These are phyloP conservation scores for Colletotrichum tamarilloi DNA, from an alignment of 2,329 filamentous ascomycete species.

Conservation along the genomic window DNA sequence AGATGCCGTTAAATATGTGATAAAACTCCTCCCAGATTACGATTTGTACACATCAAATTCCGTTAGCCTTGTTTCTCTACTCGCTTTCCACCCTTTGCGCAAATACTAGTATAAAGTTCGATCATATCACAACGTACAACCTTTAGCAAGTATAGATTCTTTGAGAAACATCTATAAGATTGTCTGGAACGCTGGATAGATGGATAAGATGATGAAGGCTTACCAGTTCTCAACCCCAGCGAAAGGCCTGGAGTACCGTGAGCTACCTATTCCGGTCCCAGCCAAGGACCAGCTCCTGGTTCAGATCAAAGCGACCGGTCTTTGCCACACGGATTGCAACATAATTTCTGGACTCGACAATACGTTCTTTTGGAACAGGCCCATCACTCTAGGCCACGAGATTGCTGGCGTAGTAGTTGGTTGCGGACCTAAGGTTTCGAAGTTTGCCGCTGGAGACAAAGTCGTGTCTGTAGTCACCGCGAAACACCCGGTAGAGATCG, in stretches of 20 bases:
- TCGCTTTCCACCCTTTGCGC: no score
- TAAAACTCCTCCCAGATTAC: no score
- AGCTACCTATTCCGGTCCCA: neutral
- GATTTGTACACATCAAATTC: no score
- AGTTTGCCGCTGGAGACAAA: neutral
- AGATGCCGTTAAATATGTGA: no score
- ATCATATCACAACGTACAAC: no score
- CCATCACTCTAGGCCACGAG: constrained; percentile 4
- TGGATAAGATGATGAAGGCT: neutral
- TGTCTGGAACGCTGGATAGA: neutral
- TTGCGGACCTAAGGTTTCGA: neutral
- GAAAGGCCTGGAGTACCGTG: neutral
- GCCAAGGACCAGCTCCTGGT: neutral
- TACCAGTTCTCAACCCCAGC: constrained; percentile 7
- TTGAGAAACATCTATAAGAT: neutral
- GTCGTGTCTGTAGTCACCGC: neutral
- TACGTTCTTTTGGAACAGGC: neutral
- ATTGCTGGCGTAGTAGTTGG: constrained; percentile 1
- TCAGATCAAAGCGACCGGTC: constrained; percentile 4
- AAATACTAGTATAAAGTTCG: no score
- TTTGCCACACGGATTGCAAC: constrained; percentile 13
- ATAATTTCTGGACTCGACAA: constrained; percentile 1
- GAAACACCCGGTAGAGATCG: constrained; percentile 21
- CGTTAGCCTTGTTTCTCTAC: no score
- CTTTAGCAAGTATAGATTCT: neutral